Evolutionary conservation across 352 stramenopile species (phyloP), one percentile per base, ranked within the genome.

Genomic region (Globisporangium heterothallicum): DNA sequence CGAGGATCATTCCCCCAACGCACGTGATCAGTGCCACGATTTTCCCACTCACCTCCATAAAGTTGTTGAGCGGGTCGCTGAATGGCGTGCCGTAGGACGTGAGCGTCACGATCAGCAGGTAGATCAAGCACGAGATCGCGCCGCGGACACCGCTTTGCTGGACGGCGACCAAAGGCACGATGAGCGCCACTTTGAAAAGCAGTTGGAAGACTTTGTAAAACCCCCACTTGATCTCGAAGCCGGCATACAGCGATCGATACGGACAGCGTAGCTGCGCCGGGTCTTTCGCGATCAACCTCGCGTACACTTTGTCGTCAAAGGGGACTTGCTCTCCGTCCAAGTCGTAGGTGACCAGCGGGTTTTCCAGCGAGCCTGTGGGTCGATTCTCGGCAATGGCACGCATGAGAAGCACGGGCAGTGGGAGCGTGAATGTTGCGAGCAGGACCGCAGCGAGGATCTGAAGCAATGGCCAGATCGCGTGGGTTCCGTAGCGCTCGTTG

Each of bases 201-300:
- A 84, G 51, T 45, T 76, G 61, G 1, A 74, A 57, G 0, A 81
- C 63, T 50, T 79, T 78, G 56, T 81, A 84, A 54, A 70, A 64
- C n/a, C 59, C 64, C 73, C 70, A 81, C 6, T 58, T 53, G 40
- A 61, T 62, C 49, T 84, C 70, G 35, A 79, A 79, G 19, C 73
- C 65, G 6, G 54, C 58, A 54, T 84, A 84, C 16, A 84, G 63
- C 36, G 70, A 79, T 0, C 62, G 61, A 47, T 79, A 84, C 0
- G 73, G 73, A 32, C 65, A 79, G 6, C 53, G 51, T n/a, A 77
- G 49, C 41, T 84, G 72, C 8, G 53, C 70, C 7, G 73, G 64
- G n/a, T 82, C 63, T 2, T 52, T 63, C 1, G 61, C 32, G 4
- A 84, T 59, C 0, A 76, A 56, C 3, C 63, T 63, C 0, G 65